These are phyloP conservation scores for Pneumocystis wakefieldiae DNA, from an alignment of 1,139 yeast species.

Conservation along the genomic window DNA sequence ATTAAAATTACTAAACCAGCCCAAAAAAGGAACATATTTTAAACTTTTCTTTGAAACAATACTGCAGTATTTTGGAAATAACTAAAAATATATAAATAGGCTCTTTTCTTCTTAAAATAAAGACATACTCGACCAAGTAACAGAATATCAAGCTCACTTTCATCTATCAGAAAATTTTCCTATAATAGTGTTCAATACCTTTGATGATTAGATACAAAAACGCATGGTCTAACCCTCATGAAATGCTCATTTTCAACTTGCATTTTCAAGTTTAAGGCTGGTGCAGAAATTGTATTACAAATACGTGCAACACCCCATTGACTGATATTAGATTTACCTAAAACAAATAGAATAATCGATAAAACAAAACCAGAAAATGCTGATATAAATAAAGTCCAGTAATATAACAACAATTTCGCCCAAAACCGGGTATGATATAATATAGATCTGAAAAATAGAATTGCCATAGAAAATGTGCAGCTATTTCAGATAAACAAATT, in stretches of 20 bases:
- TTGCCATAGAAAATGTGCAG: not conserved
- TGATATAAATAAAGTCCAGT: not conserved
- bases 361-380: slow-evolving; percentile 45
- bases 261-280: slow-evolving; percentile 52
- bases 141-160: slow-evolving; percentile 55
- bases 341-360: slow-evolving; percentile 47
- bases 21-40: slow-evolving; percentile 77
- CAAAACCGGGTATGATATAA: not conserved
- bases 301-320: slow-evolving; percentile 86
- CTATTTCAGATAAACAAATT: not conserved
- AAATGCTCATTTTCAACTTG: slow-evolving; percentile 48
- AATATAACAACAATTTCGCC: not conserved
- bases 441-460: not conserved
- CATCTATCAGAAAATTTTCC: not conserved
- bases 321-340: slow-evolving; percentile 65
- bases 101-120: not conserved
- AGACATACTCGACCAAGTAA: slow-evolving; percentile 41
- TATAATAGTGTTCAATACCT: slow-evolving; percentile 19
- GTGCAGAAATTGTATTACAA: slow-evolving; percentile 48
- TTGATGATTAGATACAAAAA: slow-evolving; percentile 84
- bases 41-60: slow-evolving; percentile 84
- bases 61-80: slow-evolving; percentile 78
- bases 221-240: slow-evolving; percentile 48
- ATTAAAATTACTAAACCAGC: slow-evolving; percentile 52
- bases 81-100: slow-evolving; percentile 16